Percentiles rank a stretch among this genome's conserved stretches.
Evolutionary conservation across 176 grass and related monocot species (phyloP).

Genomic region (Triticum turgidum): DNA sequence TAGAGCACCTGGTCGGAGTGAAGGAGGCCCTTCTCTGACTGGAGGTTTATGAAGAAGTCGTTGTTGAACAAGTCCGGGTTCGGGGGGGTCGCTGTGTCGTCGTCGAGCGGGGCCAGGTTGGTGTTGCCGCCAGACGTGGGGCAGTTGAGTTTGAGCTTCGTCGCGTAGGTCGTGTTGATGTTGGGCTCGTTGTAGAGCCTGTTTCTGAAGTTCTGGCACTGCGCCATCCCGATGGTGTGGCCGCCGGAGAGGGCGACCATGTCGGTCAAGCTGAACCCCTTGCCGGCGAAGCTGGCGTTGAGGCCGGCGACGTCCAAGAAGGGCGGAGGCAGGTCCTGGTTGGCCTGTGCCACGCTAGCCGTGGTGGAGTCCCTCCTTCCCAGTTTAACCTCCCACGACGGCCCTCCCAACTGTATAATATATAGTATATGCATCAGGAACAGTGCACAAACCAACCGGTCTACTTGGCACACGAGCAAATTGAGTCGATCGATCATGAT

Average conservation of each 20-base stretch:
- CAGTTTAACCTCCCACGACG: constrained; percentile 42
- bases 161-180: constrained; percentile 44
- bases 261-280: constrained; percentile 29
- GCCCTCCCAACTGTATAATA: constrained; percentile 39
- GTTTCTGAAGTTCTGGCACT: constrained; percentile 44
- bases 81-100: neutral
- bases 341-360: neutral
- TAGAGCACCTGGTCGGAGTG: constrained; percentile 52
- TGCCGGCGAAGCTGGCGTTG: neutral
- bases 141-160: constrained; percentile 41
- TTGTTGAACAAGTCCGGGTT: constrained; percentile 38
- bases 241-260: constrained; percentile 73
- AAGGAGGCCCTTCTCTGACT: constrained; percentile 40
- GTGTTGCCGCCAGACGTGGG: neutral
- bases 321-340: constrained; percentile 12
- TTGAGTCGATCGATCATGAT: too few relatives aligned
- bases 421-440: too few relatives aligned
- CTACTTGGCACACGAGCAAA: too few relatives aligned
- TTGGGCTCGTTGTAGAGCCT: constrained; percentile 68
- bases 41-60: constrained; percentile 37
- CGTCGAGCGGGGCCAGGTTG: constrained; percentile 51
- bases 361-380: constrained; percentile 45
- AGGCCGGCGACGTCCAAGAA: neutral
- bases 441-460: too few relatives aligned
- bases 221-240: constrained; percentile 69